Percentiles rank a stretch among this genome's conserved stretches.
phyloP scores from a whole-genome alignment of 2,329 filamentous ascomycete genomes.

The Microdochium trichocladiopsis region DNA sequence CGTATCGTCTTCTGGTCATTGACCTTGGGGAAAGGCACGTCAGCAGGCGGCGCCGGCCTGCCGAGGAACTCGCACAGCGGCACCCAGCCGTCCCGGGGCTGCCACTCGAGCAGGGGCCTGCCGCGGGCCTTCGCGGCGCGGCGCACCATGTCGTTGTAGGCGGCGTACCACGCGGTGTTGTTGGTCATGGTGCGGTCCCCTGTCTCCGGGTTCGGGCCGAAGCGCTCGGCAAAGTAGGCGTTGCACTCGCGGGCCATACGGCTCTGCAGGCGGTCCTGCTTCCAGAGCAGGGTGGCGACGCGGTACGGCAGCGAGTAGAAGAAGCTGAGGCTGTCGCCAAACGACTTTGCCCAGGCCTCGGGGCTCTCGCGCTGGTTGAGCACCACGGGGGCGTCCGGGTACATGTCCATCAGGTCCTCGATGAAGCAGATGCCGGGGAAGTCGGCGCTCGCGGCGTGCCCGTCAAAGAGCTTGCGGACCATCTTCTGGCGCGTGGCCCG shows the following conservation, averaged over 20 bases:
- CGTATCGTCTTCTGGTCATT: slow-evolving; percentile 19
- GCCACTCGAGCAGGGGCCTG: slow-evolving; percentile 18
- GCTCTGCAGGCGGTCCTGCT: slow-evolving; percentile 17
- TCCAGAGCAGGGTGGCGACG: slow-evolving; percentile 14
- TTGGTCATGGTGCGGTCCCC: too few species aligned
- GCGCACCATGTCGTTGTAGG: slow-evolving; percentile 15
- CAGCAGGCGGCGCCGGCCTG: slow-evolving; percentile 20
- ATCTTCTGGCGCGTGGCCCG: slow-evolving; percentile 16
- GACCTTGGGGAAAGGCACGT: slow-evolving; percentile 21
- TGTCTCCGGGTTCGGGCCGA: too few species aligned
- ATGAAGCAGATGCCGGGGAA: slow-evolving; percentile 23
- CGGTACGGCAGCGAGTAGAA: slow-evolving; percentile 17
- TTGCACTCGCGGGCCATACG: neutral
- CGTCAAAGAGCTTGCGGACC: slow-evolving; percentile 20
- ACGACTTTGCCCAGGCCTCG: slow-evolving; percentile 17
- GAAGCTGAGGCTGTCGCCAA: slow-evolving; percentile 15
- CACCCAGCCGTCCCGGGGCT: slow-evolving; percentile 32
- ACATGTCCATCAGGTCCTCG: slow-evolving; percentile 29
- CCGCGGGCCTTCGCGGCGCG: slow-evolving; percentile 20
- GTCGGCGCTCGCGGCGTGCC: slow-evolving; percentile 17
- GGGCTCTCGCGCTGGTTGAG: slow-evolving; percentile 20
- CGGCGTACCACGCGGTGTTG: slow-evolving; percentile 11
- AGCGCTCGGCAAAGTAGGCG: slow-evolving; percentile 6
- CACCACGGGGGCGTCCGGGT: slow-evolving; percentile 22
- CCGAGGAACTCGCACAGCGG: slow-evolving; percentile 33